Percentiles rank a stretch among this genome's conserved stretches.
phyloP scores from a whole-genome alignment of 192 early-diverging fungal genomes.

The Gigaspora rosea region DNA sequence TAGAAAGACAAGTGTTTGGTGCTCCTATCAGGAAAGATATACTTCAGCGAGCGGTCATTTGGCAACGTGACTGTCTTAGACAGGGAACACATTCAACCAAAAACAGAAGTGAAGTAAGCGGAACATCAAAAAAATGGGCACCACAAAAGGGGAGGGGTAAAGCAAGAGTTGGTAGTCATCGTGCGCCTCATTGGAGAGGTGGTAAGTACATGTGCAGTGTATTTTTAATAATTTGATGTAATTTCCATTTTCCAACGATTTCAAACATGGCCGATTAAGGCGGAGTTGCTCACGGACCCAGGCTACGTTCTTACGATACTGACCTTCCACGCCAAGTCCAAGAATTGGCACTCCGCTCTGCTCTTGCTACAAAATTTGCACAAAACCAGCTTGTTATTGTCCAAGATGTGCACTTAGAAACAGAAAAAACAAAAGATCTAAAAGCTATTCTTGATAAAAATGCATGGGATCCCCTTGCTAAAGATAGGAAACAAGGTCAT shows the following conservation, averaged over 20 bases:
- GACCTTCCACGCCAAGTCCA: slow-evolving; percentile 88
- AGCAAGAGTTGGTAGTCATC: slow-evolving; percentile 82
- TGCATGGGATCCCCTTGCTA: slow-evolving; percentile 47
- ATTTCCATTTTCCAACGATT: neutral
- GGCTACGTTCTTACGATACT: slow-evolving; percentile 86
- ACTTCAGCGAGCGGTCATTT: slow-evolving; percentile 80
- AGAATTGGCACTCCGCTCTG: slow-evolving; percentile 77
- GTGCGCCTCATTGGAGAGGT: slow-evolving; percentile 87
- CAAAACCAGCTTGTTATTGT: slow-evolving; percentile 90
- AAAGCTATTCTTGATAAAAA: slow-evolving; percentile 43
- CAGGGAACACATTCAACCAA: slow-evolving; percentile 88
- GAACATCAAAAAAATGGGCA: slow-evolving; percentile 76
- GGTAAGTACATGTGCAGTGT: slow-evolving; percentile 48
- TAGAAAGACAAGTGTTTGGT: slow-evolving; percentile 76
- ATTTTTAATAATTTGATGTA: neutral
- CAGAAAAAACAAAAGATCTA: slow-evolving; percentile 60
- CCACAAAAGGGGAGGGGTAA: slow-evolving; percentile 94
- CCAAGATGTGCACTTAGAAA: slow-evolving; percentile 60
- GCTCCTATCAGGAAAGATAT: slow-evolving; percentile 77
- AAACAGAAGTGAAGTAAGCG: slow-evolving; percentile 79
- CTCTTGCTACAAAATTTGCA: slow-evolving; percentile 83
- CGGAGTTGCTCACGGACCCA: slow-evolving; percentile 88
- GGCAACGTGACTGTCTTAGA: slow-evolving; percentile 78
- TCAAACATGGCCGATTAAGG: slow-evolving; percentile 40
- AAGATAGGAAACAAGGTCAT: slow-evolving; percentile 35